These are phyloP conservation scores for Paraphaeosphaeria sporulosa DNA, from an alignment of 2,329 filamentous ascomycete species.

Conservation along the genomic window DNA sequence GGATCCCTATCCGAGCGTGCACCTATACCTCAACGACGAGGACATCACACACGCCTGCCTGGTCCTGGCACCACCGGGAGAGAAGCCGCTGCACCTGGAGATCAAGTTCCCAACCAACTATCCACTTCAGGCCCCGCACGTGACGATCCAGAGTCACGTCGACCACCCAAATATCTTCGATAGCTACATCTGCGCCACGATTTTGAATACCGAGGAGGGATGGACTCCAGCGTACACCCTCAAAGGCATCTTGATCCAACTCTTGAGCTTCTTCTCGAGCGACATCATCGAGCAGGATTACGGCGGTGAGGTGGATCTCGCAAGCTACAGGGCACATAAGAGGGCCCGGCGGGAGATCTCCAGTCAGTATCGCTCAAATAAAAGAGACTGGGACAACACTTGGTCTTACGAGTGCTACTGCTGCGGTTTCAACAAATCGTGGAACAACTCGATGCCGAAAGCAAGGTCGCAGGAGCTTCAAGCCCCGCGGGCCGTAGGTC, in stretches of 20 bases:
- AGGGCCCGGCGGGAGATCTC: neutral
- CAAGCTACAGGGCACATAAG: constrained; percentile 14
- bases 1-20: constrained; percentile 58
- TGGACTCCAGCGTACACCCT: constrained; percentile 62
- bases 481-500: neutral
- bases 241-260: constrained; percentile 59
- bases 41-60: constrained; percentile 53
- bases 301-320: constrained; percentile 32
- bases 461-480: neutral
- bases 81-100: constrained; percentile 54
- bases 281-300: constrained; percentile 53
- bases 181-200: constrained; percentile 57
- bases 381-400: neutral
- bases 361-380: neutral
- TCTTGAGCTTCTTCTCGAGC: constrained; percentile 62
- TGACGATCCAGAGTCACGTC: constrained; percentile 53
- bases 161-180: constrained; percentile 58
- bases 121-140: constrained; percentile 50
- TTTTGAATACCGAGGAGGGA: constrained; percentile 53
- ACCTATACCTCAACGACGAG: constrained; percentile 49
- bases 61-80: constrained; percentile 52
- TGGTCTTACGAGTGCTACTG: constrained; percentile 4
- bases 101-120: constrained; percentile 49
- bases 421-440: constrained; percentile 11
- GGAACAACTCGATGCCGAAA: neutral